A percentile compares a stretch with the other conserved stretches of the same genome.
Conservation (phyloP, 805 yeast genomes). For the Suhomyces sp. region DNA sequence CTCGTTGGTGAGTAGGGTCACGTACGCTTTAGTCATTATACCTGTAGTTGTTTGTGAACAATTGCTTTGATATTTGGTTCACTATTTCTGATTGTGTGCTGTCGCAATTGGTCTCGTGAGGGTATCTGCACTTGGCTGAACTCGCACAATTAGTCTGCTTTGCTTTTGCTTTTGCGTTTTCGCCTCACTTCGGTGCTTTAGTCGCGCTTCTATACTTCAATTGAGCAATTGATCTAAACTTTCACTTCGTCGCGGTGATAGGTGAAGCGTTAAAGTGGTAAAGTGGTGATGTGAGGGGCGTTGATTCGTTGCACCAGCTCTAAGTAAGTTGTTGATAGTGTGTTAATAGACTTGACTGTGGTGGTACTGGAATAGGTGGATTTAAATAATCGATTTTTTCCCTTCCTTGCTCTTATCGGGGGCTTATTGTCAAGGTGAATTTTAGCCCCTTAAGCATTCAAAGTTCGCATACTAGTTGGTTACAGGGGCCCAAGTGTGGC, state of each 20-base stretch:
- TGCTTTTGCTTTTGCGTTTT: not conserved
- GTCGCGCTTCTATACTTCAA: not conserved
- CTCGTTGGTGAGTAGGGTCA: constrained; percentile 32
- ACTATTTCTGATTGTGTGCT: not conserved
- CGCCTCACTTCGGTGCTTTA: not conserved
- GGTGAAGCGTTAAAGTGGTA: not conserved
- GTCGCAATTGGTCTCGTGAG: not conserved
- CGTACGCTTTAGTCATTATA: constrained; percentile 16
- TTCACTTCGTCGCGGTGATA: not conserved
- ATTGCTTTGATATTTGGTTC: not conserved
- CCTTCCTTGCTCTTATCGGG: not conserved
- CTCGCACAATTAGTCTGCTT: not conserved
- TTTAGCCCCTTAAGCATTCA: not conserved
- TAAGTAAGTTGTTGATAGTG: too few relatives aligned
- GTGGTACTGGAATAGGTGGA: not conserved
- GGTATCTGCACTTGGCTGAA: not conserved
- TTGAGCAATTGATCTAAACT: too few relatives aligned
- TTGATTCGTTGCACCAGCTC: not conserved
- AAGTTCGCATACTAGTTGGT: not conserved
- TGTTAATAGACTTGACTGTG: not conserved
- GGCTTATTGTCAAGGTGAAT: not conserved
- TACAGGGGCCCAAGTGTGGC: not conserved
- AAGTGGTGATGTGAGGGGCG: not conserved
- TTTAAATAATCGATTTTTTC: not conserved
- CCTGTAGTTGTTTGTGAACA: not conserved